Evolutionary conservation across 805 yeast species (phyloP), one percentile per base, ranked within the genome.

Genomic region (Nakazawaea laoshanensis): DNA sequence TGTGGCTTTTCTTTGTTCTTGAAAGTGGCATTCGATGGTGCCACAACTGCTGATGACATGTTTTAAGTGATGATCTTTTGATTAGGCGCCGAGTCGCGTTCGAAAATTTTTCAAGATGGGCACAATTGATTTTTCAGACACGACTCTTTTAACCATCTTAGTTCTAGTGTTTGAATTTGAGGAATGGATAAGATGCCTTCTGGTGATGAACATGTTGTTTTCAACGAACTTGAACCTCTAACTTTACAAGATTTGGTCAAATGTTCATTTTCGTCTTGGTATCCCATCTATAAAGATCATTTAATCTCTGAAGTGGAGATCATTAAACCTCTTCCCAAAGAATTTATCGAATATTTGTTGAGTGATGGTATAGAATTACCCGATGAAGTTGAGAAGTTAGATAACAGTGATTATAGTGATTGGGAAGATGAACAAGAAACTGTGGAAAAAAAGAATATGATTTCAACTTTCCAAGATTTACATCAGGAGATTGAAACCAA

Each of bases 1-100:
- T 80, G 88, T 16, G 96, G 96, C 68, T 88, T 87, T 48, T 88
- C 96, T 55, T 78, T 86, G 61, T 88, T 88, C 50, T 77, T 83
- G 67, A 92, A 92, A 28, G 92, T 82, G 34, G 92, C 87, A 60
- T 86, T 86, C 24, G 87, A 77, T 15, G 83, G 77, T 14, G 48
- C 39, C 9, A 43, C 19, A 7, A 13, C 18, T 25, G 35, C 23
- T 5, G 37, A 27, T 24, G 30, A 21, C 32, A 19, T 32, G 7
- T 6, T 25, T 24, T 16, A 20, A 15, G 22, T 20, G 22, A 20
- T 20, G 7, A 10, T 20, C 22, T 20, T 20, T 20, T 10, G 7
- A 7, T 20, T 20, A 7, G 7, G 22, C 22, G 7, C 22, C 22
- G 22, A 7, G 9, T 7, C 22, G 22, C 10, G 9, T 7, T 10